Evolutionary conservation across 495 filamentous ascomycete species (phyloP).

Genomic region (Penicillium subrubescens): DNA sequence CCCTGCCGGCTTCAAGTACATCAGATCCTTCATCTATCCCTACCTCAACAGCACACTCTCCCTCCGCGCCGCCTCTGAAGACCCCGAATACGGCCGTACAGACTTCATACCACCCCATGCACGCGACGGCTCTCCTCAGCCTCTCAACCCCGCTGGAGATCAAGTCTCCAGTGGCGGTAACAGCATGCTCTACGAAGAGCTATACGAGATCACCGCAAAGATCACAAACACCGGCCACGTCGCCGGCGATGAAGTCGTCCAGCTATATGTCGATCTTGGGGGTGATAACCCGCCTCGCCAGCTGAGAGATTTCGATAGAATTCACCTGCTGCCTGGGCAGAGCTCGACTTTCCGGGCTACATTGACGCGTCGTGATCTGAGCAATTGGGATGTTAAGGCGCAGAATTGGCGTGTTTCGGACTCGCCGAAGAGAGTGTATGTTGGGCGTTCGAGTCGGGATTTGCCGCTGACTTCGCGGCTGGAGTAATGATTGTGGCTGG

Average conservation of each 20-base stretch:
- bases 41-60: constrained; percentile 8
- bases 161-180: constrained; percentile 1
- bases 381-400: constrained; percentile 68
- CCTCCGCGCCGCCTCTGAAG: constrained; percentile 4
- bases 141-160: constrained; percentile 4
- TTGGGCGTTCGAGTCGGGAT: neutral
- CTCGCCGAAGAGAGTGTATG: neutral
- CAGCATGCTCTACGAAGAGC: constrained; percentile 6
- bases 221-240: constrained; percentile 54
- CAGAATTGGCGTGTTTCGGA: constrained; percentile 63
- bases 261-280: constrained; percentile 49
- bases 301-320: constrained; percentile 73
- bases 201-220: constrained; percentile 37
- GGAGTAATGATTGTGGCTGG: neutral
- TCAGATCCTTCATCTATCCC: neutral
- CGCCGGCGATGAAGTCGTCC: constrained; percentile 54
- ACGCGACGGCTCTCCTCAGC: neutral
- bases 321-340: constrained; percentile 55
- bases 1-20: neutral
- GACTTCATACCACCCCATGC: constrained; percentile 6
- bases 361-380: constrained; percentile 69
- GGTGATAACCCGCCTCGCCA: constrained; percentile 33
- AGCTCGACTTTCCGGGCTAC: constrained; percentile 55
- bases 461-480: neutral
- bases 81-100: constrained; percentile 5